A percentile compares a stretch with the other conserved stretches of the same genome.
These are phyloP conservation scores for Puccinia brachypodii DNA, from an alignment of 1,284 basidiomycete species.

Conservation along the genomic window DNA sequence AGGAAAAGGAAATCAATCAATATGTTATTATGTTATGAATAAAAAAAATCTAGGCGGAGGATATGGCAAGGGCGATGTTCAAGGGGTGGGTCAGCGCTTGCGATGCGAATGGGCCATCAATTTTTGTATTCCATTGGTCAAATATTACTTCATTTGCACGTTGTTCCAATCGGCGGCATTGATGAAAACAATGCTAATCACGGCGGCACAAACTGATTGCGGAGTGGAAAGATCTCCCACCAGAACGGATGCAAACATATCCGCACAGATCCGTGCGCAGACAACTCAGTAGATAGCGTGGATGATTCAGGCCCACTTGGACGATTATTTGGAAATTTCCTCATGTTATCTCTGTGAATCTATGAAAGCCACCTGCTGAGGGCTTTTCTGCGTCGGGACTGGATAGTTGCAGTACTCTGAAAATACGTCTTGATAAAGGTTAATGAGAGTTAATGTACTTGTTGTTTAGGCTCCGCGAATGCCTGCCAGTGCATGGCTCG, in stretches of 20 bases:
- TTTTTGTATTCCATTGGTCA: neutral
- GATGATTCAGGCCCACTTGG: neutral
- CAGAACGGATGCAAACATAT: neutral
- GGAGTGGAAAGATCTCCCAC: neutral
- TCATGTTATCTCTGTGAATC: too few relatives aligned
- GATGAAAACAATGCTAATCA: neutral
- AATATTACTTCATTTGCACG: neutral
- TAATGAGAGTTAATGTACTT: too few relatives aligned
- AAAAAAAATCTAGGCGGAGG: neutral
- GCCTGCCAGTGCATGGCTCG: too few relatives aligned
- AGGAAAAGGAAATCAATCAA: neutral
- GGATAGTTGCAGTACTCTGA: too few relatives aligned
- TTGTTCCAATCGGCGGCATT: neutral
- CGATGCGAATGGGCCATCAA: neutral
- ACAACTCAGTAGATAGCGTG: neutral
- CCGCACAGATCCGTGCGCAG: neutral
- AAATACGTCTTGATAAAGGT: too few relatives aligned
- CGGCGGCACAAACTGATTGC: neutral
- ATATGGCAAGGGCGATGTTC: neutral
- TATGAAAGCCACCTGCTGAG: too few relatives aligned
- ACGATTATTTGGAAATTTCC: neutral
- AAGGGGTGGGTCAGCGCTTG: neutral
- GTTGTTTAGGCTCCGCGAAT: too few relatives aligned
- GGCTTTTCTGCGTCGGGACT: too few relatives aligned
- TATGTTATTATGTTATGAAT: neutral